Base-by-base conservation (phyloP, 495 filamentous ascomycete genomes). In the Baudoinia panamericana region DNA sequence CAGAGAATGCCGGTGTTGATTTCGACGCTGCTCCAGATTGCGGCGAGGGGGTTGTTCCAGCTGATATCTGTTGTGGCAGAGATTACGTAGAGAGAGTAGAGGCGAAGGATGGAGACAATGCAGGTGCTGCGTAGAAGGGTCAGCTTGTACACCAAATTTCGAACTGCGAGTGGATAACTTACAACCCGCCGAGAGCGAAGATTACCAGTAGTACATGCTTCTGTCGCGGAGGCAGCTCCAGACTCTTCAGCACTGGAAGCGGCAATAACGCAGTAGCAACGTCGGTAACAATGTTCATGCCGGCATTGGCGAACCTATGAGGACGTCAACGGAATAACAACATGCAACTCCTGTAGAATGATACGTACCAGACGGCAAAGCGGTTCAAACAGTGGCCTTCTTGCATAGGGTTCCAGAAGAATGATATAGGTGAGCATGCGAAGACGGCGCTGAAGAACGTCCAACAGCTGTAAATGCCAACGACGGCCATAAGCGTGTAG, bases 261-360 rank as follows among this genome's bases (percentile, higher is more conserved):
- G 59, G 59, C 4, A 62, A 43, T 5, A 59, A 37, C 27, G 70
- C 64, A 30, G 71, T 54, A 21, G 63, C 55, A 23, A 71, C 33
- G 47, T 75, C 71, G 27, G 64, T 67, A 18, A 64, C 33, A 30
- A 75, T 69, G 53, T 72, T 73, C 17, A 69, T 60, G 0, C 58
- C 59, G 2, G 63, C 63, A 51, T 67, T 72, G 40, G 61, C 53
- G 53, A 67, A 70, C 44, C 45, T 46, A 21, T 16, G 17, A 28
- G n/a, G 5, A 5, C 11, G 17, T 32, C 35, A 20, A 24, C 18
- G 22, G 11, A 3, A 27, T 26, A 11, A 4, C 35, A 15, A 6
- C 16, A n/a, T 38, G 8, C 15, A 26, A 25, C 22, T n/a, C n/a
- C n/a, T 30, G 5, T 2, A 31, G 27, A 4, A 12, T 2, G n/a